phyloP scores from a whole-genome alignment of 2,329 filamentous ascomycete genomes.

The Ceratocystis alfenasii region DNA sequence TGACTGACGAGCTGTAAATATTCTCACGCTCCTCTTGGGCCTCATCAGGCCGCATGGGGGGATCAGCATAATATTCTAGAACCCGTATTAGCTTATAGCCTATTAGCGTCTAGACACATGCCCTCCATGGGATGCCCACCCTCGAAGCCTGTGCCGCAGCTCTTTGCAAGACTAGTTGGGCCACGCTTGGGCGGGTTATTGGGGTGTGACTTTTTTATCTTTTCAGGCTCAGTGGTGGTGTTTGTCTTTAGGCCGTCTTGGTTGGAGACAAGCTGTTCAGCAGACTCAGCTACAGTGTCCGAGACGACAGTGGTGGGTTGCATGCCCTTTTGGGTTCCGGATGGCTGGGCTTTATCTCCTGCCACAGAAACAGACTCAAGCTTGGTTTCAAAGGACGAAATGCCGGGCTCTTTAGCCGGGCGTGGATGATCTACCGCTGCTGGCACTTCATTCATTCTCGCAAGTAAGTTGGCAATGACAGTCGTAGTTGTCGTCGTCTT shows the following conservation, averaged over 20 bases:
- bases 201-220: background rate
- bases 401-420: no score
- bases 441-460: background rate
- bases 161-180: slow-evolving; percentile 26
- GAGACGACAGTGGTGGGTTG: background rate
- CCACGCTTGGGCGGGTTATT: slow-evolving; percentile 5
- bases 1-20: slow-evolving; percentile 53
- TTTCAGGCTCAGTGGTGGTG: background rate
- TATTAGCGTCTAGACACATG: background rate
- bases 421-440: no score
- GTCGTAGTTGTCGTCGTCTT: background rate
- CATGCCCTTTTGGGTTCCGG: no score
- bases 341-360: background rate
- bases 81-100: background rate
- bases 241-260: background rate
- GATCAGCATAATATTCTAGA: slow-evolving; percentile 62
- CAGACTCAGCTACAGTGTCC: background rate
- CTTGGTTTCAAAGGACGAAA: background rate
- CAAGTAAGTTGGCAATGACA: background rate
- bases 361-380: background rate
- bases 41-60: slow-evolving; percentile 61
- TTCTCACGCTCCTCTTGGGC: slow-evolving; percentile 48
- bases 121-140: slow-evolving; percentile 31
- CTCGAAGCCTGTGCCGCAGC: slow-evolving; percentile 56
- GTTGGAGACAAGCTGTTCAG: background rate